These are phyloP conservation scores for Colletotrichum brevisporum DNA, from an alignment of 2,329 filamentous ascomycete genomes.

Conservation along the genomic window DNA sequence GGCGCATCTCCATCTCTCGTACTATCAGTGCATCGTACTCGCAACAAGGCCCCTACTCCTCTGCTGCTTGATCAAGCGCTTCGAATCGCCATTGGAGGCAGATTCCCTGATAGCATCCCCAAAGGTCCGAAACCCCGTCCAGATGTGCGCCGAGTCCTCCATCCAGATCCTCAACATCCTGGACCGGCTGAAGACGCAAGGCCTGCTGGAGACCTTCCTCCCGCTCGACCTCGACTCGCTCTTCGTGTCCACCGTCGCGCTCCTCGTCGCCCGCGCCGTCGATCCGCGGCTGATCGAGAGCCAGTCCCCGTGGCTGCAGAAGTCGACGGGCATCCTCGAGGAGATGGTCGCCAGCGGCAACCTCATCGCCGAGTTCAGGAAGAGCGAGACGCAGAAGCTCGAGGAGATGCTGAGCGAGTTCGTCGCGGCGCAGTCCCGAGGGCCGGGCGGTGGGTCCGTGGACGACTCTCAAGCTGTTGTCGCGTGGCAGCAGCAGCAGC, in stretches of 20 bases:
- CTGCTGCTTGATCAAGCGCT: constrained; percentile 50
- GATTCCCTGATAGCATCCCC: constrained; percentile 54
- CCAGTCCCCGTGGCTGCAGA: constrained; percentile 55
- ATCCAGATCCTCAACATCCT: constrained; percentile 55
- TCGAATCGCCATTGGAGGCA: constrained; percentile 45
- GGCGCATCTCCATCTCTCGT: constrained; percentile 50
- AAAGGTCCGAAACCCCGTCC: constrained; percentile 50
- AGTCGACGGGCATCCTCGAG: constrained; percentile 59
- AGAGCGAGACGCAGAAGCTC: constrained; percentile 61
- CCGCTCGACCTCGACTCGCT: constrained; percentile 60
- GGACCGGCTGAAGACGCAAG: constrained; percentile 58
- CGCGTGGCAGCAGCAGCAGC: constrained; percentile 8
- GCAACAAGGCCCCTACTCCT: constrained; percentile 49
- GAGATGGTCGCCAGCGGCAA: constrained; percentile 63
- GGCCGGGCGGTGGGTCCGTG: background rate
- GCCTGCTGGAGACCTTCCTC: constrained; percentile 62
- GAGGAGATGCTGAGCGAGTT: constrained; percentile 52
- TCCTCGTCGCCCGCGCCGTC: constrained; percentile 55
- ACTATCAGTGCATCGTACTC: constrained; percentile 53
- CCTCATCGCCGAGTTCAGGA: constrained; percentile 59
- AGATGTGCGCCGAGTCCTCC: constrained; percentile 53
- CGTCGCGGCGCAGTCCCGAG: background rate
- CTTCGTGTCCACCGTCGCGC: constrained; percentile 58
- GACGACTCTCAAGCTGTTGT: background rate
- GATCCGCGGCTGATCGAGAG: constrained; percentile 53